Evolutionary conservation across 768 basidiomycete species (phyloP), one percentile per base, ranked within the genome.

Genomic region (Pilatotrama ljubarskyi): DNA sequence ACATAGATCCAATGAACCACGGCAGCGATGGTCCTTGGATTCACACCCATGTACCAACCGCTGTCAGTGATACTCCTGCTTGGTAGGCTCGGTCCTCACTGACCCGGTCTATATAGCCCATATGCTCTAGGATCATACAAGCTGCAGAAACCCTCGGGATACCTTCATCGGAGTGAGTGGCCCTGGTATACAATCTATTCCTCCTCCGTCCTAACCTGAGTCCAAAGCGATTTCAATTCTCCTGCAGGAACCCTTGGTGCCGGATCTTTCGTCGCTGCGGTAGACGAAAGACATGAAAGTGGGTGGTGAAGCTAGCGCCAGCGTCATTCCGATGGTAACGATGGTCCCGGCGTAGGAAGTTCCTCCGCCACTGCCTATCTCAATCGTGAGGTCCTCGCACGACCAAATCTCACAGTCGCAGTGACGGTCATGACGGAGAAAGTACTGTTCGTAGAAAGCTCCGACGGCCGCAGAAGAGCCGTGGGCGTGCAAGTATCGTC

Each of bases 301-400:
- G 52, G 40, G 68, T 42, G 13, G 24, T 14, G 2, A n/a, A n/a
- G 36, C 17, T 4, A 15, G 0, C 5, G 13, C 18, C 13, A 9
- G 46, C 6, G 41, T 15, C 26, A 29, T 48, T 14, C 7, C 3
- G 22, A 11, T 5, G 35, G 18, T 11, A 17, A 36, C 14, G 14
- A 14, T 14, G 14, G n/a, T 32, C 18, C 5, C 36, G 18, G 7
- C 0, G 2, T 47, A 71, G 70, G 71, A 29, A 66, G 64, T 54
- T 68, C 68, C 8, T 58, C 68, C 8, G 68, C 71, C 25, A 65
- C 63, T n/a, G 69, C 69, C 2, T 72, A 70, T 25, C 66, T 72
- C 25, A 67, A 44, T 8, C 26, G 22, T 1, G 61, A 61, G 11
- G 70, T 70, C 6, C 63, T 68, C 22, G 25, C 36, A 4, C 44